phyloP scores from a whole-genome alignment of 2,329 filamentous ascomycete genomes.

The Parafenestella ontariensis region DNA sequence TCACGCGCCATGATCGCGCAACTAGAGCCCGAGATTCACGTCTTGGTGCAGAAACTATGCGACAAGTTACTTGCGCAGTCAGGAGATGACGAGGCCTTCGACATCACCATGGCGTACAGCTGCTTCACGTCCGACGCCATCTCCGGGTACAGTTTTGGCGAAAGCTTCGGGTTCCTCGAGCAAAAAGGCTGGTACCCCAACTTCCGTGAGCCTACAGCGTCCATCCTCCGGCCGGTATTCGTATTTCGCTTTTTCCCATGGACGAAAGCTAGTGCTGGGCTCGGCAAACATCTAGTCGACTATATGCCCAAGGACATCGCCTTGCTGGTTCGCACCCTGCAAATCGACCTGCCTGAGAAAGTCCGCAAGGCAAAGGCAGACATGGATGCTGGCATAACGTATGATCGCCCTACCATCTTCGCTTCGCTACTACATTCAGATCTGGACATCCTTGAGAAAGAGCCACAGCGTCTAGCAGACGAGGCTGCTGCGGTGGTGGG shows the following conservation, averaged over 20 bases:
- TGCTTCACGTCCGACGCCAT: conserved; percentile 36
- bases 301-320: conserved; percentile 29
- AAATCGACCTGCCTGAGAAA: conserved; percentile 33
- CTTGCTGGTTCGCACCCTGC: conserved; percentile 30
- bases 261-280: conserved; percentile 24
- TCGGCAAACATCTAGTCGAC: conserved; percentile 24
- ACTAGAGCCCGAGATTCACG: conserved; percentile 31
- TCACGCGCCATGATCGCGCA: conserved; percentile 35
- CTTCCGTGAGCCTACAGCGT: conserved; percentile 28
- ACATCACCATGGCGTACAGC: conserved; percentile 35
- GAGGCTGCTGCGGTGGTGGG: conserved; percentile 42
- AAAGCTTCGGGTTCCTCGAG: conserved; percentile 32
- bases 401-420: conserved; percentile 34
- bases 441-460: conserved; percentile 24
- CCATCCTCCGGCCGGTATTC: conserved; percentile 28
- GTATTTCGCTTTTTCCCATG: conserved; percentile 35
- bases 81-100: conserved; percentile 23
- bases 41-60: conserved; percentile 30
- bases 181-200: conserved; percentile 36
- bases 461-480: conserved; percentile 36
- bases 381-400: conserved; percentile 29
- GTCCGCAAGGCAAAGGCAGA: conserved; percentile 30
- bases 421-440: conserved; percentile 25
- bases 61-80: conserved; percentile 31
- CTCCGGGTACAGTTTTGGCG: conserved; percentile 31